Base-by-base conservation (phyloP, 805 yeast genomes). In the Maudiozyma serrabonitensis region DNA sequence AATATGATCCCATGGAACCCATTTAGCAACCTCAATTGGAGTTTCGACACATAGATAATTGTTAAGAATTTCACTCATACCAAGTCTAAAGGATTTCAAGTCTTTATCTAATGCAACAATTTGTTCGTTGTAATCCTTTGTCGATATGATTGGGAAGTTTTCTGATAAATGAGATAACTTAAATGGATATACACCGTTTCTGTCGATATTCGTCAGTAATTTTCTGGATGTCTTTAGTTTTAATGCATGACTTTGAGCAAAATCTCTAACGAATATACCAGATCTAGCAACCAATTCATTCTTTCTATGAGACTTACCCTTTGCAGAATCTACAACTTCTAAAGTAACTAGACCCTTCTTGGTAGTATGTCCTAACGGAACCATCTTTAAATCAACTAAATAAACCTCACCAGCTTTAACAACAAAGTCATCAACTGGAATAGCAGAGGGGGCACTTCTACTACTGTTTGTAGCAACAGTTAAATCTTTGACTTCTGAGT, bases 121-220 rank as follows among this genome's bases (percentile, higher is more conserved):
- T 64, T 62, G 69, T 69, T 61, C 56, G 16, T 55, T 57, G 16
- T 66, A 61, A 2, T 64, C 64, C 23, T 55, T 50, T 37, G 67
- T 59, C 40, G 70, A 61, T 44, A 76, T 69, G 23, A 82, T 66
- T 49, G 90, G 90, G 75, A 82, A 83, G 23, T 74, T 72, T 21
- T 42, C 19, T 15, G 87, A 76, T 44, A 87, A 70, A 68, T 87
- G 84, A 38, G 88, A 75, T 56, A 90, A 75, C 69, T 88, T 91
- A 75, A 91, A 87, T 50, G 99, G 98, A 68, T 80, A 91, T 34
- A 93, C 98, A 26, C 96, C 86, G 45, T 77, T 72, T 56, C 77
- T 79, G 68, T 89, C 96, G 56, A 87, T 78, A 52, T 77, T 77
- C 34, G 80, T 73, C 56, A 90, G 73, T 49, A 89, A 73, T 53